Base-by-base conservation (phyloP, 106 monocot species). In the Allium fistulosum region DNA sequence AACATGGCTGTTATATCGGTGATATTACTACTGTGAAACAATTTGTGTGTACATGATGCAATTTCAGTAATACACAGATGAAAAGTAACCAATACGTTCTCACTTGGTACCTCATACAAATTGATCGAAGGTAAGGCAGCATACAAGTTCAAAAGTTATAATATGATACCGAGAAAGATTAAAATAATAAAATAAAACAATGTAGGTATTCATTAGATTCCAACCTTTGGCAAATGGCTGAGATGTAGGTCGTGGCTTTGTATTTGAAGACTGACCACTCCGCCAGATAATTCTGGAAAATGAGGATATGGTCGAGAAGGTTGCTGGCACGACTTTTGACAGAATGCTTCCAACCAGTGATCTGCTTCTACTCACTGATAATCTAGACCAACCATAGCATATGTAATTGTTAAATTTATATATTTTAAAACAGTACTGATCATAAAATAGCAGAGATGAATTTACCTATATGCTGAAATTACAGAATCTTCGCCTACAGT, bases 141-240 rank as follows among this genome's bases (percentile, higher is more conserved):
- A 67, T 22, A 14, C 26, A 67, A 1, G 9, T 67, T 52, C 53
- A n/a, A 11, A 37, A 37, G 37, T 37, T 5, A 10, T 9, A 52
- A 26, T 57, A 45, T 51, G 62, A 11, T 8, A 73, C n/a, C 60
- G 11, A 17, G 48, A 60, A 10, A 79, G 4, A 16, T n/a, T 37
- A 11, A 14, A 49, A 49, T 17, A 65, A 15, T 10, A 17, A 14
- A 51, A 66, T 17, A 13, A 37, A 37, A 37, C 37, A 5, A 37
- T 37, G 37, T 37, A 37, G 37, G 37, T 37, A 37, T 59, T 49
- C 45, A 79, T 7, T 75, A 27, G 51, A 71, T 72, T 69, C 70
- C 47, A 16, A 99, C 97, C 82, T 90, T 90, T 92, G 28, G 89
- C 92, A 83, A 92, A 92, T 70, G 89, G 71, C 45, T 92, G 92